Evolutionary conservation across 176 grass and related monocot genomes (phyloP).

Genomic region (Otatea glauca): DNA sequence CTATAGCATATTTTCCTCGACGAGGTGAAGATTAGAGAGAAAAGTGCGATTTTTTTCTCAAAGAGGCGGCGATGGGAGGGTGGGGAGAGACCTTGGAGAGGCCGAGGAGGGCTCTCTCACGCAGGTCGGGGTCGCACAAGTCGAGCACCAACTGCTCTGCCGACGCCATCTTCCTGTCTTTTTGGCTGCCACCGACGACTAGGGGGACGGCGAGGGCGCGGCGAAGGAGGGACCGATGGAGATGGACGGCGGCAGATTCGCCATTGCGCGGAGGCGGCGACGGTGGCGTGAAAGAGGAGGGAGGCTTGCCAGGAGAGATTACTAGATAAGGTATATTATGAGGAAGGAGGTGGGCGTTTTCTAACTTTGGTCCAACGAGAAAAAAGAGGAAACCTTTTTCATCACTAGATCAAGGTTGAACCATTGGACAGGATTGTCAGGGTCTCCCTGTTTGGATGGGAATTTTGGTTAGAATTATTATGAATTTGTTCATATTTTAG

Average conservation of each 20-base stretch:
- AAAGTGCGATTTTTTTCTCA: not conserved
- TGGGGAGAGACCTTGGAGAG: slow-evolving; percentile 67
- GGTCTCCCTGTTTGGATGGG: no score
- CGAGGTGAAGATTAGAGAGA: not conserved
- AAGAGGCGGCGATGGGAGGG: not conserved
- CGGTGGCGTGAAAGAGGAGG: not conserved
- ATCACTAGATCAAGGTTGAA: no score
- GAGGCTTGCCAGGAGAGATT: slow-evolving; percentile 6
- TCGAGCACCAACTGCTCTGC: slow-evolving; percentile 90
- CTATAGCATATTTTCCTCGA: not conserved
- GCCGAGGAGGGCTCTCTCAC: slow-evolving; percentile 70
- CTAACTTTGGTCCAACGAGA: not conserved
- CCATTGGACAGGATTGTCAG: no score
- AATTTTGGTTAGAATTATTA: no score
- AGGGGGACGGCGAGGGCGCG: slow-evolving; percentile 21
- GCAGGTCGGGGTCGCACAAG: slow-evolving; percentile 74
- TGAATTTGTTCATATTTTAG: no score
- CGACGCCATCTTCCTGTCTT: slow-evolving; percentile 65
- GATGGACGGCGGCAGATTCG: slow-evolving; percentile 64
- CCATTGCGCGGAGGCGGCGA: slow-evolving; percentile 42
- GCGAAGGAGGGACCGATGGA: slow-evolving; percentile 50
- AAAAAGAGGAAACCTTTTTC: not conserved
- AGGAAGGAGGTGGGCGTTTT: not conserved
- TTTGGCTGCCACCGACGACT: slow-evolving; percentile 23
- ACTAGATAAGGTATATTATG: not conserved